Percentiles rank a stretch among this genome's conserved stretches.
phyloP scores from a whole-genome alignment of 805 yeast species.

The Starmerella riodocensis region DNA sequence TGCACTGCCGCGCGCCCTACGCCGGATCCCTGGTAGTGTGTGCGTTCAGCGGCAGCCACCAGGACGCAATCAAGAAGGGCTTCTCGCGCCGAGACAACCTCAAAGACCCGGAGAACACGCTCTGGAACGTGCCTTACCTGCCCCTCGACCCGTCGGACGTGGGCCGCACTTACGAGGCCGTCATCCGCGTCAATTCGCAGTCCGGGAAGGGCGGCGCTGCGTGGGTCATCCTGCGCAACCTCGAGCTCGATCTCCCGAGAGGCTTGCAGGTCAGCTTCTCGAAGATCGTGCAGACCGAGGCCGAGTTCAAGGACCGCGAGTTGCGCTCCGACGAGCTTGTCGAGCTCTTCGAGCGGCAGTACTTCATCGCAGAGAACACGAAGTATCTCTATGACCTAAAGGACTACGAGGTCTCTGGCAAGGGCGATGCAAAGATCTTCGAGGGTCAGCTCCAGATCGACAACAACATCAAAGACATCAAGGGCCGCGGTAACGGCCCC shows the following conservation, averaged over 20 bases:
- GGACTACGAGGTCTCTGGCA: conserved; percentile 36
- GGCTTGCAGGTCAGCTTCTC: conserved; percentile 68
- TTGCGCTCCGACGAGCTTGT: conserved; percentile 51
- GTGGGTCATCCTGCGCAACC: conserved; percentile 64
- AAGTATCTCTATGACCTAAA: conserved; percentile 35
- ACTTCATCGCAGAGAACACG: conserved; percentile 31
- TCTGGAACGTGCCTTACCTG: conserved; percentile 66
- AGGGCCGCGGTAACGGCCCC: conserved; percentile 72
- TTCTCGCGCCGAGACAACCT: conserved; percentile 37
- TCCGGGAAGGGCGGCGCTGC: conserved; percentile 85
- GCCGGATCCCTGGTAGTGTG: conserved; percentile 74
- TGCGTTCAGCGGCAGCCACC: conserved; percentile 78
- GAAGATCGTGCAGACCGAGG: conserved; percentile 51
- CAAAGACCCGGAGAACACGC: neutral
- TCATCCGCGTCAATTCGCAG: conserved; percentile 76
- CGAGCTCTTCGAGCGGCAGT: conserved; percentile 49
- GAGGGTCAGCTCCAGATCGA: conserved; percentile 27
- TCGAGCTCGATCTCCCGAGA: conserved; percentile 72
- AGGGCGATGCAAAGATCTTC: conserved; percentile 27
- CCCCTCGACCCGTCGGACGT: conserved; percentile 77
- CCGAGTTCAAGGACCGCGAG: conserved; percentile 63
- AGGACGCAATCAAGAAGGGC: conserved; percentile 79
- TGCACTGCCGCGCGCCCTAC: conserved; percentile 67
- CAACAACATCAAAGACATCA: conserved; percentile 31
- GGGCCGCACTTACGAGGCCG: conserved; percentile 86